phyloP scores from a whole-genome alignment of 2,329 filamentous ascomycete genomes.

The Fusarium tanahbumbuense region DNA sequence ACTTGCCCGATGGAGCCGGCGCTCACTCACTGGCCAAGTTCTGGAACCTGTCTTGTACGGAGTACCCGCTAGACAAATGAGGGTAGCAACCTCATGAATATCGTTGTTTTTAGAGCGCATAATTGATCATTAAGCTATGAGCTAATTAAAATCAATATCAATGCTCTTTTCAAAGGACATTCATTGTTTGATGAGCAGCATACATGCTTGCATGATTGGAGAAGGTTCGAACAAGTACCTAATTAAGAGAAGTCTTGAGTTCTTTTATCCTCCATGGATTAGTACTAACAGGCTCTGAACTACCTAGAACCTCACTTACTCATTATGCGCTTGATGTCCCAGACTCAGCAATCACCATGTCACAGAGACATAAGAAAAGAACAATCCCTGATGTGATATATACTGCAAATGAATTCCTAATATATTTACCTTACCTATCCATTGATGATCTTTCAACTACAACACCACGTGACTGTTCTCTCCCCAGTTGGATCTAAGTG shows the following conservation, averaged over 20 bases:
- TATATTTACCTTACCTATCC: neutral
- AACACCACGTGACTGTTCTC: constrained; percentile 41
- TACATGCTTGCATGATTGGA: neutral
- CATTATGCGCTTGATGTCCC: neutral
- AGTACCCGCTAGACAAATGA: constrained; percentile 19
- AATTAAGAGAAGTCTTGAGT: neutral
- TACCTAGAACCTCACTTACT: no score
- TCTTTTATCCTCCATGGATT: neutral
- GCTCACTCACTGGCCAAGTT: constrained; percentile 34
- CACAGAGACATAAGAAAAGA: neutral
- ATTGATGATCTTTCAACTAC: neutral
- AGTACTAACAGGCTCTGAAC: neutral
- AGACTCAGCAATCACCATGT: neutral
- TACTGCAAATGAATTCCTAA: neutral
- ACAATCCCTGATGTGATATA: neutral
- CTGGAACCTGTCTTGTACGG: constrained; percentile 24
- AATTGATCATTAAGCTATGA: neutral
- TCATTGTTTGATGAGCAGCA: neutral
- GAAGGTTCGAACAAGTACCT: neutral
- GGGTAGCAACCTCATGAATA: constrained; percentile 26
- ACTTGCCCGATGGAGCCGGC: constrained; percentile 36
- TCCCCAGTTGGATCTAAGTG: constrained; percentile 35
- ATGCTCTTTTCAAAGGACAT: neutral
- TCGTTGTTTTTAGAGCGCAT: constrained; percentile 7
- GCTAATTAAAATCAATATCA: neutral